Evolutionary conservation across 2,329 filamentous ascomycete genomes (phyloP), one percentile per base, ranked within the genome.

Genomic region (Elsinoe arachidis): DNA sequence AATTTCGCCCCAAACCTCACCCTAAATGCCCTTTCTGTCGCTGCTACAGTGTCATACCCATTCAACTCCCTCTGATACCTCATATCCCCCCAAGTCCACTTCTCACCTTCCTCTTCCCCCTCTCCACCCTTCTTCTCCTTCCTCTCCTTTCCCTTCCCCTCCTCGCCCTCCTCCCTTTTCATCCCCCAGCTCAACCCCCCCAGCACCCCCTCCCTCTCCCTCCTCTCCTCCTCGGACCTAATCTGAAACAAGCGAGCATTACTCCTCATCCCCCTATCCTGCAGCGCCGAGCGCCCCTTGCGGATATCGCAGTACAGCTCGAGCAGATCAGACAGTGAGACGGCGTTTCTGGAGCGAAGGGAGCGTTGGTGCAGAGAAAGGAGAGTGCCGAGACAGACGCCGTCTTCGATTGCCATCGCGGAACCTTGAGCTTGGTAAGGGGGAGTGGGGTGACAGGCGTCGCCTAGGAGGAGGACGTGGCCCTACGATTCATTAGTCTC

Each of bases 381-480:
- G 7, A 55, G 38, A 21, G 39, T 55, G 37, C 53, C 53, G 38
- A 55, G 53, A 34, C 53, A 55, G 3, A 30, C 38, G 17, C 53
- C 53, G 21, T 55, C 84, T 67, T 87, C 84, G 51, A 85, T 82
- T 6, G 83, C 82, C 74, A 85, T 83, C 6, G 84, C 83, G 11
- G 84, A 83, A 34, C 85, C 84, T 70, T 86, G 83, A 46, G 79
- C 82, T 5, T 86, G 75, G 64, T 87, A 83, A 1, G 84, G 84
- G 2, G 87, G 78, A 17, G 83, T 87, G 1, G 83, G 82, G 65
- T 87, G 84, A 67, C 82, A 85, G 2, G 83, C 79, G 64, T 87
- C 84, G 46, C 84, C 84, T 9, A 85, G 68, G 12, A 87, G 74
- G 2, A 76, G 79, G 2, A 80, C 79, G 46, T 72, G 73, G 34